Evolutionary conservation across 208 protist genomes (phyloP).

Genomic region (Leishmania tarentolae): DNA sequence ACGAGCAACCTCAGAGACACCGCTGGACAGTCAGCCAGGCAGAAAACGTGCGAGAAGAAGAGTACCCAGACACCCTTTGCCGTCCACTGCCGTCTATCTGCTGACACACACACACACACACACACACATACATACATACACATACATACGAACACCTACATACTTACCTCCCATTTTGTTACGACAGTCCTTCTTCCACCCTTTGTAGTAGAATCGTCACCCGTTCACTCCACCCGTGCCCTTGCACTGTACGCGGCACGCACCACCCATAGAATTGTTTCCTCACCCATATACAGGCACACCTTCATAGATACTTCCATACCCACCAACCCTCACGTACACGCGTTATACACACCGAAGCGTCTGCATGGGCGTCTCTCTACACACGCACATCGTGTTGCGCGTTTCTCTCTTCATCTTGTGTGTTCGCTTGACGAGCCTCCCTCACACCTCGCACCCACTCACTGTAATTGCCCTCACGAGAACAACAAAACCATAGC

Average conservation of each 20-base stretch:
- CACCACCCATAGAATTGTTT: neutral
- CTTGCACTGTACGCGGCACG: neutral
- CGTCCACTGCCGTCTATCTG: neutral
- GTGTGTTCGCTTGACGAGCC: neutral
- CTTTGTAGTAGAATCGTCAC: neutral
- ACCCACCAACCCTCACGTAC: neutral
- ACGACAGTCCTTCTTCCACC: neutral
- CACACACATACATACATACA: neutral
- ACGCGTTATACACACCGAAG: neutral
- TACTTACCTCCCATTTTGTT: neutral
- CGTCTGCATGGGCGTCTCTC: neutral
- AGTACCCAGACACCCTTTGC: no score
- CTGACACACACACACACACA: neutral
- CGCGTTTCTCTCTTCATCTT: neutral
- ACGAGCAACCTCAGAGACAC: neutral
- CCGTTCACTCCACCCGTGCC: neutral
- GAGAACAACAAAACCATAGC: neutral
- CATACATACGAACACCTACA: neutral
- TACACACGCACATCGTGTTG: neutral
- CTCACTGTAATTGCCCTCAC: neutral
- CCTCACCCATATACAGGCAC: neutral
- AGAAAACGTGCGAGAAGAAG: no score
- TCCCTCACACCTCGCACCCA: neutral
- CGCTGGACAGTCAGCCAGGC: neutral
- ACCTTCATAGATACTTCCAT: constrained; percentile 5